These are phyloP conservation scores for Blastocystis sp. DNA, from an alignment of 352 stramenopile species.

Conservation along the genomic window DNA sequence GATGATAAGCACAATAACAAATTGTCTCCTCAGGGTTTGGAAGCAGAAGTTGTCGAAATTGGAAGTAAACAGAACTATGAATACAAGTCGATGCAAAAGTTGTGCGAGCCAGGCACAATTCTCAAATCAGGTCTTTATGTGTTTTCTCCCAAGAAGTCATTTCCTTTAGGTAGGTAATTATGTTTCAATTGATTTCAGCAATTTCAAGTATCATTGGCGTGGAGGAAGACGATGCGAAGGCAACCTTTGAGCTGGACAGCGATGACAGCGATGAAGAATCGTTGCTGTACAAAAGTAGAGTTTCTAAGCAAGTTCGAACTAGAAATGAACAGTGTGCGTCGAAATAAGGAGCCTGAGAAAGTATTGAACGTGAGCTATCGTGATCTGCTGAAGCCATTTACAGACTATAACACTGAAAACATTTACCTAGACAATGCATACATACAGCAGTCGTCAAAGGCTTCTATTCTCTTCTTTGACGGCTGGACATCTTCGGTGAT, in stretches of 20 bases:
- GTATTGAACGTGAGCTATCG: conserved; percentile 5
- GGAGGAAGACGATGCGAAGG: conserved; percentile 4
- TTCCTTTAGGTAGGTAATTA: background rate
- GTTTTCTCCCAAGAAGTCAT: conserved; percentile 35
- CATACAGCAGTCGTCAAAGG: conserved; percentile 18
- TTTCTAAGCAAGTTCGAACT: background rate
- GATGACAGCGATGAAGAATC: conserved; percentile 17
- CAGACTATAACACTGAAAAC: conserved; percentile 5
- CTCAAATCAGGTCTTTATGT: conserved; percentile 54
- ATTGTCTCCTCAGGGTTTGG: background rate
- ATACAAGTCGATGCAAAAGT: conserved; percentile 10
- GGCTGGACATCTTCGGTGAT: conserved; percentile 41
- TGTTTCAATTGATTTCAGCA: background rate
- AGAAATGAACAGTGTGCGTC: conserved; percentile 47
- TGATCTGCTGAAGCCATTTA: conserved; percentile 9
- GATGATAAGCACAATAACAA: background rate
- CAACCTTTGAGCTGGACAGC: background rate
- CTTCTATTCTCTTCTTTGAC: conserved; percentile 42
- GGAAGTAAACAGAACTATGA: conserved; percentile 52
- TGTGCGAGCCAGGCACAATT: background rate
- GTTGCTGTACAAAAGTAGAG: conserved; percentile 12
- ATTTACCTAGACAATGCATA: conserved; percentile 51
- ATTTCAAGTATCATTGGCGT: conserved; percentile 38
- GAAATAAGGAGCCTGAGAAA: conserved; percentile 26
- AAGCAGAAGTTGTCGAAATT: background rate